Percentiles rank a stretch among this genome's conserved stretches.
phyloP scores from a whole-genome alignment of 2,329 filamentous ascomycete genomes.

The Ampelomyces quisqualis region DNA sequence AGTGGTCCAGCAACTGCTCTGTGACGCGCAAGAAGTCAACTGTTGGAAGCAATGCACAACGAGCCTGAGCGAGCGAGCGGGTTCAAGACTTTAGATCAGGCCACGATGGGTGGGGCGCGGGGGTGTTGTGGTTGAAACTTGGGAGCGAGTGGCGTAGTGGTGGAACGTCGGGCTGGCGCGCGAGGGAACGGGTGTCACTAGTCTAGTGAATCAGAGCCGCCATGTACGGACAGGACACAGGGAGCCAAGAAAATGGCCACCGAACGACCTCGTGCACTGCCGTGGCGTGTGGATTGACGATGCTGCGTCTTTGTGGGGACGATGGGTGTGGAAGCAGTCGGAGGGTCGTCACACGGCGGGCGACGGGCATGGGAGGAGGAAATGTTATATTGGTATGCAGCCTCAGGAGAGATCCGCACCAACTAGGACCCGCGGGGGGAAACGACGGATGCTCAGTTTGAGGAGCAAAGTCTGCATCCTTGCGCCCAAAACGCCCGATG shows the following conservation, averaged over 20 bases:
- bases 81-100: slow-evolving; percentile 15
- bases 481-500: slow-evolving; percentile 17
- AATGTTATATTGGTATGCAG: slow-evolving; percentile 34
- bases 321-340: slow-evolving; percentile 11
- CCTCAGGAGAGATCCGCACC: slow-evolving; percentile 22
- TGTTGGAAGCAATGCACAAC: slow-evolving; percentile 1
- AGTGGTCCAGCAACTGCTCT: slow-evolving; percentile 13
- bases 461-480: slow-evolving; percentile 16
- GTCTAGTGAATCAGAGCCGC: slow-evolving; percentile 31
- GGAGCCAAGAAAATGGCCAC: slow-evolving; percentile 7
- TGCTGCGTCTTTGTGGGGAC: slow-evolving; percentile 12
- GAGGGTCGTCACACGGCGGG: slow-evolving; percentile 14
- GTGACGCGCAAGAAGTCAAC: slow-evolving; percentile 13
- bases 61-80: slow-evolving; percentile 19
- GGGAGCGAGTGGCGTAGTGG: slow-evolving; percentile 24
- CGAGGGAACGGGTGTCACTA: slow-evolving; percentile 32
- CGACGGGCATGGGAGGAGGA: slow-evolving; percentile 17
- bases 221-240: slow-evolving; percentile 12
- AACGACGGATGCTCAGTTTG: slow-evolving; percentile 27
- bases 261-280: slow-evolving; percentile 27
- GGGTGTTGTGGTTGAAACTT: slow-evolving; percentile 21
- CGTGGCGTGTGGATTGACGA: slow-evolving; percentile 23
- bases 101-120: slow-evolving; percentile 17
- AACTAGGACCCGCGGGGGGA: slow-evolving; percentile 24
- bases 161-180: slow-evolving; percentile 28